Conservation (phyloP, 169 alveolate species). For the Cardiosporidium cionae region DNA sequence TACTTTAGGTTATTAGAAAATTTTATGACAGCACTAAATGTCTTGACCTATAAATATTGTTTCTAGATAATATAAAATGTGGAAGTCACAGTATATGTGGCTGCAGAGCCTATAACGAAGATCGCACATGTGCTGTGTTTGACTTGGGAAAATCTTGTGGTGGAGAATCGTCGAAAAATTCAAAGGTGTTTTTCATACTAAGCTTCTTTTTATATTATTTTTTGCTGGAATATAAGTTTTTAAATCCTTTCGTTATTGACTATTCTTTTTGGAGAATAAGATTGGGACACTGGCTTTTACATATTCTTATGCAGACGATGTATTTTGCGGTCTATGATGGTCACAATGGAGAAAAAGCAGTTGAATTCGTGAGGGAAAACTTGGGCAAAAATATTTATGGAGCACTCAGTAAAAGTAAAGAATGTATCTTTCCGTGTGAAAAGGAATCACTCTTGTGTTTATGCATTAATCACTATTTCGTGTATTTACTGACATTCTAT, state of each 20-base stretch:
- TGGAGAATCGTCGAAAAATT: no score
- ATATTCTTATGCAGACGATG: constrained; percentile 7
- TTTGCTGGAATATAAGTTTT: background rate
- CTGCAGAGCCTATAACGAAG: constrained; percentile 18
- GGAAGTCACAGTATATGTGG: constrained; percentile 19
- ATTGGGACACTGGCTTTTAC: background rate
- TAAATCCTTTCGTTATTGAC: background rate
- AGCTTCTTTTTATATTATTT: no score
- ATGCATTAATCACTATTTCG: background rate
- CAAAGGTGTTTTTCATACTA: no score
- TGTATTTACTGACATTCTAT: no score
- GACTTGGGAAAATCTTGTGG: background rate
- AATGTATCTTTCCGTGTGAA: background rate
- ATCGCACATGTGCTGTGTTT: constrained; percentile 4
- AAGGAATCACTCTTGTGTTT: background rate
- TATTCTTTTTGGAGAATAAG: background rate
- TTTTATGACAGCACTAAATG: no score
- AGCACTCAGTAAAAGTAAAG: constrained; percentile 10
- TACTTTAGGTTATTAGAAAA: no score
- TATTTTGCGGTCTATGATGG: constrained; percentile 59
- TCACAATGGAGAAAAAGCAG: constrained; percentile 59
- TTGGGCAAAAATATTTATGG: constrained; percentile 39
- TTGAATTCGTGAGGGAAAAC: constrained; percentile 40
- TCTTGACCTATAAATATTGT: no score
- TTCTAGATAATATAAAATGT: background rate